A percentile compares a stretch with the other conserved stretches of the same genome.
These are phyloP conservation scores for Umbilicus rupestris DNA, from an alignment of 164 flowering plant species.

Conservation along the genomic window DNA sequence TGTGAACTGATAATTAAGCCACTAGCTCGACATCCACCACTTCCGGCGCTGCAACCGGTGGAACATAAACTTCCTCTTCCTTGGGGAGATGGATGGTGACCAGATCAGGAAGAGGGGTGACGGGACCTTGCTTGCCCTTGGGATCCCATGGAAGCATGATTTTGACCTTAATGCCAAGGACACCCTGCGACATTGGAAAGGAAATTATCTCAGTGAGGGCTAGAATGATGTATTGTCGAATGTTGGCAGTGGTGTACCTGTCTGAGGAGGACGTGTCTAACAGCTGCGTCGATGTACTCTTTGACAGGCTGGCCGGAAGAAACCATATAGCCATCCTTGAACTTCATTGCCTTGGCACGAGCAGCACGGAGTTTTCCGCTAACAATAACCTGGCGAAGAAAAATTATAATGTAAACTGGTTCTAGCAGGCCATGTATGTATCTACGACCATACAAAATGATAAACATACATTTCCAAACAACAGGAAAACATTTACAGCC, in stretches of 20 bases:
- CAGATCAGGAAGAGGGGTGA: constrained; percentile 25
- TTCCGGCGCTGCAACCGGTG: constrained; percentile 11
- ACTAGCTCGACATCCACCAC: constrained; percentile 13
- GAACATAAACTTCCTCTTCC: constrained; percentile 21
- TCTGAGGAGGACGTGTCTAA: constrained; percentile 28
- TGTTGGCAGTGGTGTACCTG: constrained; percentile 12
- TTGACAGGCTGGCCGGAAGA: constrained; percentile 30
- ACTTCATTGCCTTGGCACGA: constrained; percentile 34
- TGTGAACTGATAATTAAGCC: background rate
- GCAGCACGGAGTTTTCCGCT: constrained; percentile 34
- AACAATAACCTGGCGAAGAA: constrained; percentile 21
- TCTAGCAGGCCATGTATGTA: too few relatives aligned
- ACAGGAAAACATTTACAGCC: too few relatives aligned
- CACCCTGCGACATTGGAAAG: constrained; percentile 18
- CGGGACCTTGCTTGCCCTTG: constrained; percentile 27
- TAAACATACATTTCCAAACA: too few relatives aligned
- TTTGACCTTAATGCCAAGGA: constrained; percentile 31
- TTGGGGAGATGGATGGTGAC: constrained; percentile 26
- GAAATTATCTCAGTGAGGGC: too few relatives aligned
- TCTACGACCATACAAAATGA: too few relatives aligned
- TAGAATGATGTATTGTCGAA: too few relatives aligned
- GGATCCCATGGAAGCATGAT: constrained; percentile 39
- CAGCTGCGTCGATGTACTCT: constrained; percentile 30
- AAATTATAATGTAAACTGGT: too few relatives aligned
- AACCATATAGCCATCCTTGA: constrained; percentile 33